These are phyloP conservation scores for Cladophialophora chaetospira DNA, from an alignment of 2,329 filamentous ascomycete genomes.

Conservation along the genomic window DNA sequence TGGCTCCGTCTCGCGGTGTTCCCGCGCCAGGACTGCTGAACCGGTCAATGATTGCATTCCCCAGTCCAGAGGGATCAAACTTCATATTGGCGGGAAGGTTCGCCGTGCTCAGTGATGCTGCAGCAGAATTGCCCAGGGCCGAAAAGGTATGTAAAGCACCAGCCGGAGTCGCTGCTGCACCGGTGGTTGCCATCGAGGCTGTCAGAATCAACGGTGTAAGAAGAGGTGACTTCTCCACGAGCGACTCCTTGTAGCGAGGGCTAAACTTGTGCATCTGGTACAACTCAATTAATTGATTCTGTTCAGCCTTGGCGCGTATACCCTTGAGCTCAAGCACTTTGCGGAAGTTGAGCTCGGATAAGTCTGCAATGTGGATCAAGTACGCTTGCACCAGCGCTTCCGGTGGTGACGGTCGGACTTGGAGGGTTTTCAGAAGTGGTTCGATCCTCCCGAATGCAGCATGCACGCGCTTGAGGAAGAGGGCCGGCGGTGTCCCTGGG, in stretches of 20 bases:
- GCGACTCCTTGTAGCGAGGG: constrained; percentile 63
- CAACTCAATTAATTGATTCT: constrained; percentile 79
- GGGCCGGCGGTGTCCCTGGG: constrained; percentile 59
- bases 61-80: constrained; percentile 81
- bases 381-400: constrained; percentile 97
- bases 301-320: constrained; percentile 75
- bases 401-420: constrained; percentile 86
- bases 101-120: constrained; percentile 46
- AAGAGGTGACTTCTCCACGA: constrained; percentile 70
- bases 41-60: constrained; percentile 72
- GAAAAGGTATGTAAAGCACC: constrained; percentile 49
- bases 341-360: constrained; percentile 90
- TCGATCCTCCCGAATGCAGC: constrained; percentile 84
- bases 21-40: constrained; percentile 76
- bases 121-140: constrained; percentile 48
- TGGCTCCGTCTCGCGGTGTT: constrained; percentile 53
- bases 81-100: constrained; percentile 52
- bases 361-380: constrained; percentile 92
- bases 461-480: constrained; percentile 84
- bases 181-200: constrained; percentile 45
- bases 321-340: constrained; percentile 97
- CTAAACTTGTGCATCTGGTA: constrained; percentile 81
- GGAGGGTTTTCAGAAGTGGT: constrained; percentile 90
- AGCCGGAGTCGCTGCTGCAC: constrained; percentile 39
- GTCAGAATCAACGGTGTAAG: constrained; percentile 62